These are phyloP conservation scores for Calonectria naviculata DNA, from an alignment of 2,329 filamentous ascomycete species.

Conservation along the genomic window DNA sequence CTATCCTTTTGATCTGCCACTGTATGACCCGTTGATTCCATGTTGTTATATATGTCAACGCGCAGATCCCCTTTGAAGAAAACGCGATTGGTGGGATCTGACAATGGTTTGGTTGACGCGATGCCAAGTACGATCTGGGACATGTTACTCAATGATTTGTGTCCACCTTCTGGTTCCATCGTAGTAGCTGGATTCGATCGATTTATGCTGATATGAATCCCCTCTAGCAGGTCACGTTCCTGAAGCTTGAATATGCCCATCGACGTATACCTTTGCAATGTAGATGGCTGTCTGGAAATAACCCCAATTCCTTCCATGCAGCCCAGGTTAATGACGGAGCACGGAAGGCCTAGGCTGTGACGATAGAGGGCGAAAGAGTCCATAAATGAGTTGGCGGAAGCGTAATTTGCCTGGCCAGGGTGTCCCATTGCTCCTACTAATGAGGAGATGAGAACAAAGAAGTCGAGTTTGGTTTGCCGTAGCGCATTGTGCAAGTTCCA, in stretches of 20 bases:
- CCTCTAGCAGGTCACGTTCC: slow-evolving; percentile 16
- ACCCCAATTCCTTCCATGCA: slow-evolving; percentile 17
- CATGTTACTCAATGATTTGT: too few relatives aligned
- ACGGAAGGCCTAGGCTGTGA: slow-evolving; percentile 6
- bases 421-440: neutral
- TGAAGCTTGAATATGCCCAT: neutral
- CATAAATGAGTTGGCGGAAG: slow-evolving; percentile 13
- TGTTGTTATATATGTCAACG: too few relatives aligned
- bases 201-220: neutral
- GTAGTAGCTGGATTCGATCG: too few relatives aligned
- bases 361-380: slow-evolving; percentile 24
- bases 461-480: slow-evolving; percentile 40
- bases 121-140: too few relatives aligned
- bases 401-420: slow-evolving; percentile 24
- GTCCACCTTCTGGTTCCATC: too few relatives aligned
- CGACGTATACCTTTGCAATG: neutral
- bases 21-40: too few relatives aligned
- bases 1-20: too few relatives aligned
- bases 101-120: too few relatives aligned
- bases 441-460: slow-evolving; percentile 43
- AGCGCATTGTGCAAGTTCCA: slow-evolving; percentile 41
- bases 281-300: slow-evolving; percentile 3
- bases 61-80: too few relatives aligned
- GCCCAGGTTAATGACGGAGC: slow-evolving; percentile 16
- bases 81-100: too few relatives aligned